A percentile compares a stretch with the other conserved stretches of the same genome.
Conservation (phyloP, 2,329 filamentous ascomycete genomes). For the Claviceps fusiformis region DNA sequence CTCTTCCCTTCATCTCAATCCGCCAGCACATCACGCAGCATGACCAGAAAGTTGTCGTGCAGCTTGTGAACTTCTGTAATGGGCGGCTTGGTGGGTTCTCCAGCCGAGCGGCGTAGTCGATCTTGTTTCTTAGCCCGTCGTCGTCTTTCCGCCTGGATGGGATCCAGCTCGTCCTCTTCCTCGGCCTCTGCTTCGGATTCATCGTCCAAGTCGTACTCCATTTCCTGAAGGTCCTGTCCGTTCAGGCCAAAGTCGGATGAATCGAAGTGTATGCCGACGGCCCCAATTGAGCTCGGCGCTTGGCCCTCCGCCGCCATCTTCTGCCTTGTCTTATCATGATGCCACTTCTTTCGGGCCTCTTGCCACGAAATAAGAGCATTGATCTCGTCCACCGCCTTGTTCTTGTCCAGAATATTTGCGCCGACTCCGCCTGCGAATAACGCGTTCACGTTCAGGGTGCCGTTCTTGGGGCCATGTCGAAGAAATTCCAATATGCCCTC, state of each 20-base stretch:
- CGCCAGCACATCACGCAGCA: conserved; percentile 71
- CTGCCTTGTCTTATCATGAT: conserved; percentile 91
- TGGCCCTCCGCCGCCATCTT: conserved; percentile 86
- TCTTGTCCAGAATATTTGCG: conserved; percentile 53
- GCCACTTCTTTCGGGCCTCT: conserved; percentile 92
- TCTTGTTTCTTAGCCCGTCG: conserved; percentile 67
- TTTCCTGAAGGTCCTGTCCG: conserved; percentile 72
- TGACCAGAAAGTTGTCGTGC: conserved; percentile 63
- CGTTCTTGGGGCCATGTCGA: conserved; percentile 70
- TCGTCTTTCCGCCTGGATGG: conserved; percentile 74
- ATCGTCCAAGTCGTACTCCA: conserved; percentile 62
- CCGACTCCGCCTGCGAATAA: conserved; percentile 71
- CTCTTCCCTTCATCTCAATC: conserved; percentile 20
- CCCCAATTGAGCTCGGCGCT: conserved; percentile 31
- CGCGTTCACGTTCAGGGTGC: conserved; percentile 87
- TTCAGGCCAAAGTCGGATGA: conserved; percentile 83
- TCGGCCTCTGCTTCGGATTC: conserved; percentile 58
- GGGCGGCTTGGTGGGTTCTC: conserved; percentile 69
- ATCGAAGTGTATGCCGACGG: conserved; percentile 50
- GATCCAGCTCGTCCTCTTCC: conserved; percentile 66
- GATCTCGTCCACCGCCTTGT: conserved; percentile 65
- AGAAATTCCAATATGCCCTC: conserved; percentile 92
- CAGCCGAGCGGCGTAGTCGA: conserved; percentile 63
- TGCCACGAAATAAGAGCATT: conserved; percentile 85
- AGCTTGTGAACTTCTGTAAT: conserved; percentile 72